phyloP scores from a whole-genome alignment of 768 basidiomycete genomes.

The Podaxis sp. region DNA sequence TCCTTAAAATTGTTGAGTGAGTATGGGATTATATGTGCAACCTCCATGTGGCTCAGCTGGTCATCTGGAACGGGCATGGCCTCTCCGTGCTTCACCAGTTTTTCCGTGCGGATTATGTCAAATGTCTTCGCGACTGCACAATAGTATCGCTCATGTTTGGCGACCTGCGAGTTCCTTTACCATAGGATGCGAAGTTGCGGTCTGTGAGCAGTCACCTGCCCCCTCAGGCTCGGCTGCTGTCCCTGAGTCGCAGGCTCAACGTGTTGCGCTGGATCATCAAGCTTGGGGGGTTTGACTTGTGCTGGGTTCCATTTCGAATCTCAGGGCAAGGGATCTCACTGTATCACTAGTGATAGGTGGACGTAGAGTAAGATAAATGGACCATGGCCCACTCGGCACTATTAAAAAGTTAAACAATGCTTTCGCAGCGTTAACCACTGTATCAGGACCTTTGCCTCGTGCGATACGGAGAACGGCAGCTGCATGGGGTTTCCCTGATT shows the following conservation, averaged over 20 bases:
- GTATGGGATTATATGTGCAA: slow-evolving; percentile 21
- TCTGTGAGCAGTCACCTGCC: neutral
- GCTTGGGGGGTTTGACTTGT: slow-evolving; percentile 8
- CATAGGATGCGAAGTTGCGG: neutral
- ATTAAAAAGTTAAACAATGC: slow-evolving; percentile 21
- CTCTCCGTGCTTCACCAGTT: neutral
- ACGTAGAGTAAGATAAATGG: neutral
- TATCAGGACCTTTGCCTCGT: slow-evolving; percentile 16
- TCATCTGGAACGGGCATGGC: slow-evolving; percentile 5
- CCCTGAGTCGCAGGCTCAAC: neutral
- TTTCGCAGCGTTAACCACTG: slow-evolving; percentile 19
- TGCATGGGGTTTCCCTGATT: slow-evolving; percentile 21
- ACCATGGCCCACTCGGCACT: slow-evolving; percentile 19
- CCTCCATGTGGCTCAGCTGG: slow-evolving; percentile 10
- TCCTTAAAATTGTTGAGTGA: slow-evolving; percentile 17
- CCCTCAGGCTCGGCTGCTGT: neutral
- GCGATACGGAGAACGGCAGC: slow-evolving; percentile 22
- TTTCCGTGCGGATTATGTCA: slow-evolving; percentile 9
- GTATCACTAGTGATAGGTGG: neutral
- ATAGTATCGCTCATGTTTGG: slow-evolving; percentile 16
- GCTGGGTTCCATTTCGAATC: neutral
- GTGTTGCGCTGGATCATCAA: neutral
- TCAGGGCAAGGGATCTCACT: neutral
- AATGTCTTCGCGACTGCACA: slow-evolving; percentile 20
- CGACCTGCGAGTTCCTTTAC: slow-evolving; percentile 13